Evolutionary conservation across 495 filamentous ascomycete species (phyloP).

Genomic region (Staphylotrichum longicolle): DNA sequence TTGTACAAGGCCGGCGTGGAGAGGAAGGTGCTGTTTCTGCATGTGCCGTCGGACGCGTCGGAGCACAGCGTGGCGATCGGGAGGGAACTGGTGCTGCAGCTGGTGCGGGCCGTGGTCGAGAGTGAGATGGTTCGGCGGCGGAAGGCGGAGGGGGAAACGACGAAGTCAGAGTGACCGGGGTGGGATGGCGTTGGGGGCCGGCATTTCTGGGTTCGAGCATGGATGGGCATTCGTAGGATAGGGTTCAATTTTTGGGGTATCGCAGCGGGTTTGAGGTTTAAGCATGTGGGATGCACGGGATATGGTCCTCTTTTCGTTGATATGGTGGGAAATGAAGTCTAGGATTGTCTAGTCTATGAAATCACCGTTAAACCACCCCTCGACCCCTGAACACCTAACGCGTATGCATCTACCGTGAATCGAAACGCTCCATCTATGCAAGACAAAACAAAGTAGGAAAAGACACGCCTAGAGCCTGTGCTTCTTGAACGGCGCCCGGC

Average conservation of each 20-base stretch:
- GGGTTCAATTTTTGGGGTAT: background rate
- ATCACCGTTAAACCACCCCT: background rate
- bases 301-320: background rate
- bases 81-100: slow-evolving; percentile 58
- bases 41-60: slow-evolving; percentile 65
- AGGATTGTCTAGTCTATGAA: background rate
- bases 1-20: slow-evolving; percentile 49
- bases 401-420: background rate
- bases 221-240: background rate
- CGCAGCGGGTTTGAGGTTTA: too few species aligned
- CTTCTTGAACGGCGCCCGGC: slow-evolving; percentile 16
- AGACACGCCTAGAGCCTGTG: background rate
- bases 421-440: background rate
- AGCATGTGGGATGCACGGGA: background rate
- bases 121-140: slow-evolving; percentile 32
- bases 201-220: background rate
- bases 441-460: background rate
- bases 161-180: background rate
- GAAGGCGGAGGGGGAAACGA: background rate
- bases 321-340: background rate
- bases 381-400: background rate
- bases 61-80: slow-evolving; percentile 58
- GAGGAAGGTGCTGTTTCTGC: slow-evolving; percentile 69
- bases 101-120: slow-evolving; percentile 66
- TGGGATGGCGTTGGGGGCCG: background rate